A percentile compares a stretch with the other conserved stretches of the same genome.
Evolutionary conservation across 192 early-diverging fungal genomes (phyloP).

Genomic region (Piromyces sp.): DNA sequence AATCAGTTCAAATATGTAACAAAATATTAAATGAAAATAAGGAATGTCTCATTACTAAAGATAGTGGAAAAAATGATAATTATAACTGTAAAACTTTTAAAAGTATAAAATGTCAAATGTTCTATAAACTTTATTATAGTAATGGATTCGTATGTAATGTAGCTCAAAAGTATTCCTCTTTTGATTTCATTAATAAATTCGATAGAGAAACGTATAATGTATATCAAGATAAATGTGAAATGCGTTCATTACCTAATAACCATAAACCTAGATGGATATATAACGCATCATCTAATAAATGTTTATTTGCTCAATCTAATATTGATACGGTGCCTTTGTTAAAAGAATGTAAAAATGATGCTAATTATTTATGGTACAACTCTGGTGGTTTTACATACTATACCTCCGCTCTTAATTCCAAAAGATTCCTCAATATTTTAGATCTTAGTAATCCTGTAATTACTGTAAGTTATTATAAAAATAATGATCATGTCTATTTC

Average conservation of each 20-base stretch:
- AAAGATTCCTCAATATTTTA: too few relatives aligned
- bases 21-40: neutral
- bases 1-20: neutral
- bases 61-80: neutral
- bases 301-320: neutral
- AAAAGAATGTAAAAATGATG: neutral
- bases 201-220: neutral
- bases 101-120: neutral
- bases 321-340: neutral
- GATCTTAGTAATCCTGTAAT: too few relatives aligned
- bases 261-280: neutral
- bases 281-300: neutral
- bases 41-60: neutral
- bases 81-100: neutral
- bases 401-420: too few relatives aligned
- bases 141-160: neutral
- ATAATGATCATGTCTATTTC: too few relatives aligned
- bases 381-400: neutral
- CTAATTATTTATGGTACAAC: neutral
- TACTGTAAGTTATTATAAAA: too few relatives aligned
- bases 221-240: neutral
- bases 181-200: neutral
- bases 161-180: neutral
- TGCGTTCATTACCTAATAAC: neutral
- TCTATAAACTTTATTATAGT: neutral